phyloP scores from a whole-genome alignment of 345 rosid genomes.

The Nephelium lappaceum region DNA sequence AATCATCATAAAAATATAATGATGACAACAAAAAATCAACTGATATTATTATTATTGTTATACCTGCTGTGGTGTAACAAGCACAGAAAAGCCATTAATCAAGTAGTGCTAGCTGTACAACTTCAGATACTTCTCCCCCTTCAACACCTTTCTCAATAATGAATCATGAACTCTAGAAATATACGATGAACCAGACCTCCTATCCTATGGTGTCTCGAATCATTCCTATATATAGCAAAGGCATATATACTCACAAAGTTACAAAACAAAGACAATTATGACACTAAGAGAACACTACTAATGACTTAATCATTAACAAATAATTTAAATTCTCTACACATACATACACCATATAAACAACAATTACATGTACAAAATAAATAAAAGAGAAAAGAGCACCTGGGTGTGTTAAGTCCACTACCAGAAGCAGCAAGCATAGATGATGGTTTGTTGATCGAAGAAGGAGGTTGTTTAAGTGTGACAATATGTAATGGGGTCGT shows the following conservation, averaged over 20 bases:
- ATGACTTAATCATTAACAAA: background rate
- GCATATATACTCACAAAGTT: background rate
- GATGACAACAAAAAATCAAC: slow-evolving; percentile 15
- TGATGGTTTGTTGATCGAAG: slow-evolving; percentile 33
- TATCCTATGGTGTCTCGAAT: slow-evolving; percentile 49
- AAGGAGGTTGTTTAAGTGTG: slow-evolving; percentile 67
- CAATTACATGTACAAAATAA: background rate
- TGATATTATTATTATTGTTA: slow-evolving; percentile 23
- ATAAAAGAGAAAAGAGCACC: slow-evolving; percentile 36
- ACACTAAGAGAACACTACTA: background rate
- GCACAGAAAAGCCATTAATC: slow-evolving; percentile 90
- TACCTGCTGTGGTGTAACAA: slow-evolving; percentile 87
- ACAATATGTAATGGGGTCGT: slow-evolving; percentile 58
- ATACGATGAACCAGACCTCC: slow-evolving; percentile 49
- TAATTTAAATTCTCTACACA: too few relatives aligned
- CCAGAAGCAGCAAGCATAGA: slow-evolving; percentile 38
- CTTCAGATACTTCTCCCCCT: slow-evolving; percentile 85
- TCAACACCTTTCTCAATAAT: slow-evolving; percentile 60
- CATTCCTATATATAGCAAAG: slow-evolving; percentile 50
- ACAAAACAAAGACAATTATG: background rate
- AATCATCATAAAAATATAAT: slow-evolving; percentile 28
- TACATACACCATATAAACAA: background rate
- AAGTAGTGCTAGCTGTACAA: slow-evolving; percentile 93
- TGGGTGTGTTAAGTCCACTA: slow-evolving; percentile 35
- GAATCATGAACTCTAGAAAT: slow-evolving; percentile 81